A percentile compares a stretch with the other conserved stretches of the same genome.
phyloP scores from a whole-genome alignment of 2,329 filamentous ascomycete genomes.

The Aspergillus melleus region DNA sequence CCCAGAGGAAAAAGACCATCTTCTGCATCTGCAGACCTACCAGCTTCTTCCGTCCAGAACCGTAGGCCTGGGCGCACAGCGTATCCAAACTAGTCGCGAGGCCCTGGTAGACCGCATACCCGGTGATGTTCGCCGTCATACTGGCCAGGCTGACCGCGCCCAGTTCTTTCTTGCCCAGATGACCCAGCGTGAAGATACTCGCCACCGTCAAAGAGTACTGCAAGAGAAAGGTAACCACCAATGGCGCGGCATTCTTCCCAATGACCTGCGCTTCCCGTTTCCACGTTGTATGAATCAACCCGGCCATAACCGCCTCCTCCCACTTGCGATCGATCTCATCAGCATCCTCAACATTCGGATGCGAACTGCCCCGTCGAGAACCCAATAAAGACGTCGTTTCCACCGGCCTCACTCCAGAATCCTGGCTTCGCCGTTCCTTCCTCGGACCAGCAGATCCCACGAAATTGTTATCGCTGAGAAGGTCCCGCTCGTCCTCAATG shows the following conservation, averaged over 20 bases:
- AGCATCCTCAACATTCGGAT: slow-evolving; percentile 50
- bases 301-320: slow-evolving; percentile 79
- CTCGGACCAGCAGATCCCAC: slow-evolving; percentile 33
- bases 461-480: slow-evolving; percentile 61
- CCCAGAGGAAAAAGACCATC: slow-evolving; percentile 76
- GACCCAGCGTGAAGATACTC: slow-evolving; percentile 75
- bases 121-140: slow-evolving; percentile 80
- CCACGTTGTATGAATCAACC: slow-evolving; percentile 87
- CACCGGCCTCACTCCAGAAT: slow-evolving; percentile 17
- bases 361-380: slow-evolving; percentile 42
- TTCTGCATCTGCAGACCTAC: slow-evolving; percentile 82
- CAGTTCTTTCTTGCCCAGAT: slow-evolving; percentile 69
- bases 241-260: slow-evolving; percentile 66
- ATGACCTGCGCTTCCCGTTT: slow-evolving; percentile 84
- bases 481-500: slow-evolving; percentile 57
- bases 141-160: slow-evolving; percentile 68
- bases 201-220: slow-evolving; percentile 85
- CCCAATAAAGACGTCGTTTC: slow-evolving; percentile 54
- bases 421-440: slow-evolving; percentile 10
- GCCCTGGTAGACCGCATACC: slow-evolving; percentile 74
- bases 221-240: slow-evolving; percentile 73
- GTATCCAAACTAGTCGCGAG: slow-evolving; percentile 89
- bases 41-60: slow-evolving; percentile 83
- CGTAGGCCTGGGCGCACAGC: slow-evolving; percentile 89
- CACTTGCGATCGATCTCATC: slow-evolving; percentile 71